Base-by-base conservation (phyloP, 306 rosid species). In the Dalbergia cultrata region DNA sequence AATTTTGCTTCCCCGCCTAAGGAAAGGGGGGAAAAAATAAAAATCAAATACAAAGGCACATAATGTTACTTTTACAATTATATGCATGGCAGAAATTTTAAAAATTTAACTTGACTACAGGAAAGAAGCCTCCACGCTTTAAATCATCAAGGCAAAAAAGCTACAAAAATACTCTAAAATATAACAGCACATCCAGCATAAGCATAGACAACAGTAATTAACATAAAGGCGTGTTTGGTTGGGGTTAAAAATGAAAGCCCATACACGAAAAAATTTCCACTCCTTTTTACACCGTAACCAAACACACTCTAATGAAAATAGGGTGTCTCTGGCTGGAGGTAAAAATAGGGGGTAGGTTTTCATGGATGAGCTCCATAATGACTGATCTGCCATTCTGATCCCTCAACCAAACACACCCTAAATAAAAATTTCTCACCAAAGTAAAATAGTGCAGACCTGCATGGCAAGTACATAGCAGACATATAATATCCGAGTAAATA, bases 1-100 rank as follows among this genome's bases (percentile, higher is more conserved):
- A 56, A 72, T 87, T 85, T 72, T 12, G 86, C 67, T 84, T 53
- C 84, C 18, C 72, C 54, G 39, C 74, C 97, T 91, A 90, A 67
- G 54, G 58, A 67, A 80, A 72, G 49, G 77, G 76, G 49, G 77
- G 71, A 59, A 34, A 72, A 59, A 82, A 78, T 43, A 61, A 33
- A 53, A 61, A 53, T 78, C 45, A 45, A 45, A 26, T 26, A 62
- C 16, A 31, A 74, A 62, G 13, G 74, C 63, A 14, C 12, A 21
- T 18, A n/a, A 4, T 45, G 37, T 64, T 26, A 35, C 70, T 68
- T 43, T 81, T 62, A 49, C 21, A 0, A 60, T 18, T 76, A 35
- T 65, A 22, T 31, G 62, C n/a, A 47, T 26, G 34, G 37, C 9
- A 77, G 19, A 70, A 34, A 47, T 43, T 65, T 14, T 17, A 49